phyloP scores from a whole-genome alignment of 2,329 filamentous ascomycete genomes.

The Diaporthe vaccinii region DNA sequence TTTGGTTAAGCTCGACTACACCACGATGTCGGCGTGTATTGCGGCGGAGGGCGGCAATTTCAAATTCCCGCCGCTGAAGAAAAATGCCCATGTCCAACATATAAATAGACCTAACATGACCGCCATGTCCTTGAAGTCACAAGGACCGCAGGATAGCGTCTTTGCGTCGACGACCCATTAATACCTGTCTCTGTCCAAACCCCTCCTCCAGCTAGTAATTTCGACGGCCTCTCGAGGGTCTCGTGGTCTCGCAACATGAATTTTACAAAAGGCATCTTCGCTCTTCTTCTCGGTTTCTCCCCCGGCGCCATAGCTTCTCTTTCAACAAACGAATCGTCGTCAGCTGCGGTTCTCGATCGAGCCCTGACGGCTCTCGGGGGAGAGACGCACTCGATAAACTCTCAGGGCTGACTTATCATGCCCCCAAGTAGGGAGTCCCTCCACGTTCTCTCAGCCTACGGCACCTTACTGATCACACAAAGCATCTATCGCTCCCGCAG shows the following conservation, averaged over 20 bases:
- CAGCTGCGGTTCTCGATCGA: background rate
- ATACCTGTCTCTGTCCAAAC: background rate
- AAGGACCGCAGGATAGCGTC: background rate
- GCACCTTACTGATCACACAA: background rate
- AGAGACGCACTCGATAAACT: background rate
- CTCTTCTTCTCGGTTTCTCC: background rate
- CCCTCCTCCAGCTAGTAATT: no score
- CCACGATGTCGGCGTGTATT: no score
- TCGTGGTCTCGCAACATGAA: background rate
- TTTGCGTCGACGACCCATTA: background rate
- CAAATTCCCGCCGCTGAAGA: background rate
- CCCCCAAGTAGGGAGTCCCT: background rate
- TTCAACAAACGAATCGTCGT: background rate
- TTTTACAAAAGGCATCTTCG: background rate
- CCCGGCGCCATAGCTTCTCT: background rate
- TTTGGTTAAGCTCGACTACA: background rate
- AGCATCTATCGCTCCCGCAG: background rate
- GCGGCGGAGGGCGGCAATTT: background rate
- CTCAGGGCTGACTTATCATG: background rate
- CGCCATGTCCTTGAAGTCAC: background rate
- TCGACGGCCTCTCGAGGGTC: background rate
- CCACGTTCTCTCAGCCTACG: no score
- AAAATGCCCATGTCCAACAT: background rate
- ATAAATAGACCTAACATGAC: background rate
- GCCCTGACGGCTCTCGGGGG: background rate